Evolutionary conservation across 2,329 filamentous ascomycete genomes (phyloP), one percentile per base, ranked within the genome.

Genomic region (Phyllosticta citribraziliensis): DNA sequence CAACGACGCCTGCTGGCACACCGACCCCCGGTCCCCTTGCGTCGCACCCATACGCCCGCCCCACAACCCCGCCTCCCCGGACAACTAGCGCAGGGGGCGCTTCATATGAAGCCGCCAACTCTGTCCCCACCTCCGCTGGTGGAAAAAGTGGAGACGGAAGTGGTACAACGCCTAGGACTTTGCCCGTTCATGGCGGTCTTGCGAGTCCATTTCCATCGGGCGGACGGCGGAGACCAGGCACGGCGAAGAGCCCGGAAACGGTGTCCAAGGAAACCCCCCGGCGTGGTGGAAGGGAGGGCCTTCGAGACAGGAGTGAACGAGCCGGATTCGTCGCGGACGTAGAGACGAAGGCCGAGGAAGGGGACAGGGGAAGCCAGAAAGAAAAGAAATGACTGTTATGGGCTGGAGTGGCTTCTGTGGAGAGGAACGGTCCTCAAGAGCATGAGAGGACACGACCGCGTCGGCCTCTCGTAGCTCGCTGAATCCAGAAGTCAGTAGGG

Each of bases 121-220:
- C 33, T 5, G 33, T 40, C 33, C 3, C 11, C 33, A 40, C 33
- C 12, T 9, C 33, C 33, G 11, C 33, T 2, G 14, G 1, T 5
- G 33, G 33, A 14, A 40, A 40, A 9, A 17, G 33, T 40, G 33
- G 33, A 40, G 33, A 40, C 5, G 33, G 33, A 40, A 40, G 33
- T 40, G 33, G 33, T 40, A 40, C 33, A 40, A 40, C 33, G 33
- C 33, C 33, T 14, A 12, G 33, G 33, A 40, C 33, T 40, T 3
- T 40, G 2, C 33, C 33, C 33, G 33, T 17, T 11, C 33, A 40
- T 63, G 66, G 65, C 64, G 72, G 69, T 65, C 60, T 66, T 64
- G 65, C 66, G 66, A 67, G 64, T 67, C 65, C 66, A 67, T 67
- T 67, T 67, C 56, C 56, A 55, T 51, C 61, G 66, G 33, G 33